phyloP scores from a whole-genome alignment of 192 early-diverging fungal genomes.

The Rhizoclosmatium globosum region DNA sequence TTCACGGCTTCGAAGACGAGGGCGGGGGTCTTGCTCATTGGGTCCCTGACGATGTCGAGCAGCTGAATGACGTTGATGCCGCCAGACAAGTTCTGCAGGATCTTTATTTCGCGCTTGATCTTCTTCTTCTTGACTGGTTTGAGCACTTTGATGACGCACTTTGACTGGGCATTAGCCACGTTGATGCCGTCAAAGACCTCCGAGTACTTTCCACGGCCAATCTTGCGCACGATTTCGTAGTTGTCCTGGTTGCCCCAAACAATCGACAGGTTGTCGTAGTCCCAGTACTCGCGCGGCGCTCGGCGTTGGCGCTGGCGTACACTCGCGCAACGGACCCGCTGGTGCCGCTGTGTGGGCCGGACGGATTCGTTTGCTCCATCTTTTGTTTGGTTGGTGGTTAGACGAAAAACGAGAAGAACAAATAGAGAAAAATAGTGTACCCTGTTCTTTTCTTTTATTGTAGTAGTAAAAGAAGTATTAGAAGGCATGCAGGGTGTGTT shows the following conservation, averaged over 20 bases:
- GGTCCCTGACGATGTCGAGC: conserved; percentile 95
- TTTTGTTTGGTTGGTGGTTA: too few relatives aligned
- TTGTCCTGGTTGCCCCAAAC: conserved; percentile 82
- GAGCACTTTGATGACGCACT: conserved; percentile 97
- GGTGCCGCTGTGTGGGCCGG: neutral
- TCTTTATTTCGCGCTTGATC: conserved; percentile 99
- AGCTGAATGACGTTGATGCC: conserved; percentile 93
- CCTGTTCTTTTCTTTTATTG: neutral
- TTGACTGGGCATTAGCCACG: conserved; percentile 74
- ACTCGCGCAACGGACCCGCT: conserved; percentile 71
- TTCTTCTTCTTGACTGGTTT: conserved; percentile 99
- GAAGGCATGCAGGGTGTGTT: too few relatives aligned
- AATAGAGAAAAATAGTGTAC: neutral
- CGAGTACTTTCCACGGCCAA: conserved; percentile 98
- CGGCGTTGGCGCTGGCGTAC: conserved; percentile 90
- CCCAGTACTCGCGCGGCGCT: conserved; percentile 85
- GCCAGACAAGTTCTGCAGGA: conserved; percentile 95
- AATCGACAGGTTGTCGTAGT: conserved; percentile 6
- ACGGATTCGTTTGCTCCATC: neutral
- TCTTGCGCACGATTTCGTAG: conserved; percentile 97
- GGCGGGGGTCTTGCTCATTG: conserved; percentile 94
- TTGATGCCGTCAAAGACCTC: conserved; percentile 99
- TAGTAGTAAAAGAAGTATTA: too few relatives aligned
- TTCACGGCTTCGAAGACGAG: conserved; percentile 97
- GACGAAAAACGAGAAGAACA: neutral